A percentile compares a stretch with the other conserved stretches of the same genome.
These are phyloP conservation scores for Mortierella sp. DNA, from an alignment of 371 early-diverging fungal species.

Conservation along the genomic window DNA sequence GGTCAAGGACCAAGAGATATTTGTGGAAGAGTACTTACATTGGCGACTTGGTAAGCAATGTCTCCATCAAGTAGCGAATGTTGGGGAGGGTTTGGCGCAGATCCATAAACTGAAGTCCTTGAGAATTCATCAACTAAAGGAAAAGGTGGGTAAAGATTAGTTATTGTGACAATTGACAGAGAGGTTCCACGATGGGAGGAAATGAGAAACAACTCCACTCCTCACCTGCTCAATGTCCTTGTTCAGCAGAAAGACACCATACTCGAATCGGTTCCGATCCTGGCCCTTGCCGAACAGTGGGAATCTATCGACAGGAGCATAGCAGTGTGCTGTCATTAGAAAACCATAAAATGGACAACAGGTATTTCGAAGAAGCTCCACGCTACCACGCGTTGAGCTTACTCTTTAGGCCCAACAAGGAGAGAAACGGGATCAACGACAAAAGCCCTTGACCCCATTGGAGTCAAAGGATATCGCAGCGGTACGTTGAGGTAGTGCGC, in stretches of 20 bases:
- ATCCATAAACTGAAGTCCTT: slow-evolving; percentile 80
- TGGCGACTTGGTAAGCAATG: slow-evolving; percentile 67
- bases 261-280: slow-evolving; percentile 82
- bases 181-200: neutral
- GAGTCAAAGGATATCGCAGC: slow-evolving; percentile 80
- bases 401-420: slow-evolving; percentile 68
- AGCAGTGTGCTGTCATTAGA: neutral
- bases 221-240: slow-evolving; percentile 88
- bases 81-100: slow-evolving; percentile 86
- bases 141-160: neutral
- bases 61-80: slow-evolving; percentile 75
- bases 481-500: slow-evolving; percentile 82
- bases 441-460: slow-evolving; percentile 84
- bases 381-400: slow-evolving; percentile 27
- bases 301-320: slow-evolving; percentile 64
- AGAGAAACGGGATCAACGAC: slow-evolving; percentile 78
- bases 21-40: slow-evolving; percentile 16
- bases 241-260: slow-evolving; percentile 88
- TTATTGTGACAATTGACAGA: neutral
- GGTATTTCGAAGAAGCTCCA: neutral
- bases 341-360: neutral
- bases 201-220: neutral
- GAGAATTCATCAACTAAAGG: slow-evolving; percentile 77
- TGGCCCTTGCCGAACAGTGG: slow-evolving; percentile 82
- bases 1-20: no score